Evolutionary conservation across 768 basidiomycete species (phyloP), one percentile per base, ranked within the genome.

Genomic region (Obba rivulosa): DNA sequence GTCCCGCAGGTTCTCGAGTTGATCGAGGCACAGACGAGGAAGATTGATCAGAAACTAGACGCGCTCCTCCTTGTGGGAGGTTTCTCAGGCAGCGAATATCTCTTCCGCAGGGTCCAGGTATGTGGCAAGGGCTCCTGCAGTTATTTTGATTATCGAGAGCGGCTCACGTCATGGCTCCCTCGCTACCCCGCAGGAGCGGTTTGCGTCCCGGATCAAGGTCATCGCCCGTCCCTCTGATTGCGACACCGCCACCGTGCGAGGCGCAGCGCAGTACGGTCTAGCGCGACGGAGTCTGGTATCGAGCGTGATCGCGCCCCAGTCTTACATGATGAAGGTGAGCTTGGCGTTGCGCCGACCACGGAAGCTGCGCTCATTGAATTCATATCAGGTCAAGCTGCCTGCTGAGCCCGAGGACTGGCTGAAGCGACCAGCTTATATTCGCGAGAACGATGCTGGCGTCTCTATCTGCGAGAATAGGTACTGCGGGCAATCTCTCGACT

Each of bases 31-130:
- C 90, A 92, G 66, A 70, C 81, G 43, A 69, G 69, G 53, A 79
- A 75, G 62, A 73, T 85, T 44, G 77, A 85, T 61, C 83, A 87
- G 60, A 72, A 71, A 40, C 79, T 92, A 62, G 81, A 92, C 73
- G 91, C 90, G 8, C 69, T 94, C 44, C 78, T 94, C 56, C 80
- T 93, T 59, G 90, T 94, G 62, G 91, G 91, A 66, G 91, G 91
- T 46, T 94, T 94, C 65, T 85, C 85, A 42, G 87, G 84, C 7
- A 86, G 86, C 64, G 84, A 89, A 62, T 92, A 94, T 66, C 71
- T 92, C 54, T 89, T 86, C 68, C 75, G 79, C 59, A 78, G 80
- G 52, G 84, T 92, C 35, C 77, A 90, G 74, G 87, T 83, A 45
- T 51, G 78, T 70, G 24, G 34, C 34, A 38, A 7, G 28, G 7